A percentile compares a stretch with the other conserved stretches of the same genome.
phyloP scores from a whole-genome alignment of 139 green algal genomes.

The Coelastrella sp. region DNA sequence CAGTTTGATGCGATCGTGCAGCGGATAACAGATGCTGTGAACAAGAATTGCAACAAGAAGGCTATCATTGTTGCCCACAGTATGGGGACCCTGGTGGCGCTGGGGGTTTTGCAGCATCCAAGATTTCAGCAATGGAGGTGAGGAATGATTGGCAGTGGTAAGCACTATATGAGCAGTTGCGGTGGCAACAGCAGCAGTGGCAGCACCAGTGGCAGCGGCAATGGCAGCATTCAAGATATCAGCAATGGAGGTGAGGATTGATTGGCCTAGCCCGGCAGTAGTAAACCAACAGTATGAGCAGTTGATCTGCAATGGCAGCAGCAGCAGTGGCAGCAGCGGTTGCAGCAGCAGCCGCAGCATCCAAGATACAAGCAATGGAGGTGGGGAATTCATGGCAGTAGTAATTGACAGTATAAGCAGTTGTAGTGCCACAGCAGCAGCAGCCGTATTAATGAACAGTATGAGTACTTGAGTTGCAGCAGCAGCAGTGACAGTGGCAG shows the following conservation, averaged over 20 bases:
- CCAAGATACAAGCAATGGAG: too few relatives aligned
- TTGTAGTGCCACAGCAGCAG: too few relatives aligned
- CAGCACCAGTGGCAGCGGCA: too few relatives aligned
- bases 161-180: too few relatives aligned
- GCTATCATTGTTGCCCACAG: constrained; percentile 25
- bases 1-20: constrained; percentile 21
- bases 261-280: too few relatives aligned
- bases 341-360: background rate
- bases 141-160: background rate
- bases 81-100: constrained; percentile 26
- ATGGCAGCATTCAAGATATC: background rate
- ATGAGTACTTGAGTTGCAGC: background rate
- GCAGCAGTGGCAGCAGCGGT: background rate
- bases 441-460: too few relatives aligned
- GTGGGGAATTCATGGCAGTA: too few relatives aligned
- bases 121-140: constrained; percentile 16
- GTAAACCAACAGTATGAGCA: too few relatives aligned
- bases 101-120: constrained; percentile 31
- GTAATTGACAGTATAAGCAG: too few relatives aligned
- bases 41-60: constrained; percentile 16
- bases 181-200: too few relatives aligned
- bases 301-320: too few relatives aligned
- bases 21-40: background rate
- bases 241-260: constrained; percentile 14
- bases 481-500: background rate